Evolutionary conservation across 257 asterid genomes (phyloP).

Genomic region (Solanum virginianum): DNA sequence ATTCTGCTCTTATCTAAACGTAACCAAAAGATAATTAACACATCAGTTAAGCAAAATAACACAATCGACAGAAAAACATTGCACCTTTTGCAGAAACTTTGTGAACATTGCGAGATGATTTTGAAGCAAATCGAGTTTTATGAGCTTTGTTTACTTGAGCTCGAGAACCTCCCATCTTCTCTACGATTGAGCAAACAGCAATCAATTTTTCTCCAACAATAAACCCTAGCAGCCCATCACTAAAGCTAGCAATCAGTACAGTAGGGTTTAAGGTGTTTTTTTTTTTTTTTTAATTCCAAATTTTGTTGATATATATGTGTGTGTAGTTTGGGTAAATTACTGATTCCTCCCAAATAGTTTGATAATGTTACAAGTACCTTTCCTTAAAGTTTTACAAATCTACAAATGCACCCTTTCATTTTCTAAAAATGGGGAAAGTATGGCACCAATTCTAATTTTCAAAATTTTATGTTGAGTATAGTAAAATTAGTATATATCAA

Average conservation of each 20-base stretch:
- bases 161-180: conserved; percentile 58
- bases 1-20: conserved; percentile 40
- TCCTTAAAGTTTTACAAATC: not conserved
- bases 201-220: not conserved
- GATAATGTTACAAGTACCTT: not conserved
- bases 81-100: conserved; percentile 61
- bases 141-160: conserved; percentile 66
- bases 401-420: not conserved
- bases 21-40: not conserved
- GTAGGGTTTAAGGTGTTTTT: conserved; percentile 1
- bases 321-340: not conserved
- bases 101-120: conserved; percentile 80
- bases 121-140: conserved; percentile 74
- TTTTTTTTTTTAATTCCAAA: not conserved
- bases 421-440: not conserved
- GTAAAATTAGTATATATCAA: not conserved
- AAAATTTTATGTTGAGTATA: no score
- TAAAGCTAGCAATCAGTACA: not conserved
- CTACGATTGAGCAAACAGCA: not conserved
- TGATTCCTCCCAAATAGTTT: not conserved
- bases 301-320: not conserved
- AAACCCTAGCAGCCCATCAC: conserved; percentile 2
- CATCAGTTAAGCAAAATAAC: not conserved
- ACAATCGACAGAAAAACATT: not conserved
- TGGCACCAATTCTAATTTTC: not conserved